Percentiles rank a stretch among this genome's conserved stretches.
These are phyloP conservation scores for Oryza glaberrima DNA, from an alignment of 176 grass and related monocot genomes.

Conservation along the genomic window DNA sequence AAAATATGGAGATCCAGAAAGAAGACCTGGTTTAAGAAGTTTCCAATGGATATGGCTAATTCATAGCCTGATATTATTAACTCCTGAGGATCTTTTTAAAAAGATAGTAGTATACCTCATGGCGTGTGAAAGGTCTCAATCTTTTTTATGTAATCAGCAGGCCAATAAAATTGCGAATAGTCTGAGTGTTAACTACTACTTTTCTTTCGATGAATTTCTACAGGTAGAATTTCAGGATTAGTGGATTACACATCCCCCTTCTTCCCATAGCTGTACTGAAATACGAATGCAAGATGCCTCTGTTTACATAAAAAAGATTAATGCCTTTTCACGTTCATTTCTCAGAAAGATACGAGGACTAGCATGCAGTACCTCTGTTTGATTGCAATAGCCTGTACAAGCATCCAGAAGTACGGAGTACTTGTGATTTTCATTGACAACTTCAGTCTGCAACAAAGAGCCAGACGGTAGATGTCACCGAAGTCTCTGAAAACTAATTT, in stretches of 20 bases:
- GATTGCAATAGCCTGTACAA: conserved; percentile 32
- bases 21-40: neutral
- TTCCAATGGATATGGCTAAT: neutral
- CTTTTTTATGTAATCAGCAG: neutral
- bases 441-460: conserved; percentile 14
- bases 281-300: neutral
- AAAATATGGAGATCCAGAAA: too few relatives aligned
- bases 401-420: conserved; percentile 41
- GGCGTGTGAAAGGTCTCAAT: neutral
- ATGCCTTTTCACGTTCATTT: neutral
- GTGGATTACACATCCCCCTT: neutral
- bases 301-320: too few relatives aligned
- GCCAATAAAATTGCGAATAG: too few relatives aligned
- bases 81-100: neutral
- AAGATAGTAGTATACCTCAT: neutral
- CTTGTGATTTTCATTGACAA: conserved; percentile 45
- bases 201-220: conserved; percentile 43
- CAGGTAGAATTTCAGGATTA: conserved; percentile 24
- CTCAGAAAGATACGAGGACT: neutral
- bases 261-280: conserved; percentile 28
- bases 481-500: neutral
- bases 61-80: neutral
- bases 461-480: neutral
- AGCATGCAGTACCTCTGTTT: conserved; percentile 19
- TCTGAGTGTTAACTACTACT: neutral